Evolutionary conservation across 2,329 filamentous ascomycete genomes (phyloP).

Genomic region (Fonsecaea erecta): DNA sequence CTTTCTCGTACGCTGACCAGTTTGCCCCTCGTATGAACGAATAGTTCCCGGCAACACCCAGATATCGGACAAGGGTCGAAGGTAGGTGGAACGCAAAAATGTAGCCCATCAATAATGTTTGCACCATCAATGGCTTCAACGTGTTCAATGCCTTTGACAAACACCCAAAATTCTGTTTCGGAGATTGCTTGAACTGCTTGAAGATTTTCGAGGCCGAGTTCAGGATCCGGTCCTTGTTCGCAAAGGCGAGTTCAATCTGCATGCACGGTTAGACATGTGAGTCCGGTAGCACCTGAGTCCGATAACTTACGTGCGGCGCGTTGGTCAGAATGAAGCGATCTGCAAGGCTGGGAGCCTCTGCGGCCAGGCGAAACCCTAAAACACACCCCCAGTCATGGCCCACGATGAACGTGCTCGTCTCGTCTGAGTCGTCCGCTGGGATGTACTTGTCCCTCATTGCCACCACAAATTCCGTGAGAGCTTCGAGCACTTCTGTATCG

Average conservation of each 20-base stretch:
- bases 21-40: slow-evolving; percentile 54
- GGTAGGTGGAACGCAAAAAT: slow-evolving; percentile 61
- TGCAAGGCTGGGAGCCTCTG: slow-evolving; percentile 61
- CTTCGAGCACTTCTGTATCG: slow-evolving; percentile 57
- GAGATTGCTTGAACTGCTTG: slow-evolving; percentile 52
- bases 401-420: slow-evolving; percentile 50
- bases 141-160: slow-evolving; percentile 51
- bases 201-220: slow-evolving; percentile 57
- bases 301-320: slow-evolving; percentile 55
- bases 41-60: slow-evolving; percentile 56
- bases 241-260: slow-evolving; percentile 49
- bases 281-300: neutral
- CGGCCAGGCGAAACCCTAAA: slow-evolving; percentile 60
- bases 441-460: slow-evolving; percentile 54
- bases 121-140: slow-evolving; percentile 54
- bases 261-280: neutral
- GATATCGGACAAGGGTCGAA: slow-evolving; percentile 48
- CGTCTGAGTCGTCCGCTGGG: slow-evolving; percentile 41
- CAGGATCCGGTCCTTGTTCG: slow-evolving; percentile 50
- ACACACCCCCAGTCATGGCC: slow-evolving; percentile 62
- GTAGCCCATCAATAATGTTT: slow-evolving; percentile 58
- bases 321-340: slow-evolving; percentile 62
- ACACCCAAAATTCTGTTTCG: slow-evolving; percentile 51
- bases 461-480: slow-evolving; percentile 59
- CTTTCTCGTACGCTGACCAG: slow-evolving; percentile 44